Base-by-base conservation (phyloP, 2,329 filamentous ascomycete genomes). In the Talaromyces verruculosus region DNA sequence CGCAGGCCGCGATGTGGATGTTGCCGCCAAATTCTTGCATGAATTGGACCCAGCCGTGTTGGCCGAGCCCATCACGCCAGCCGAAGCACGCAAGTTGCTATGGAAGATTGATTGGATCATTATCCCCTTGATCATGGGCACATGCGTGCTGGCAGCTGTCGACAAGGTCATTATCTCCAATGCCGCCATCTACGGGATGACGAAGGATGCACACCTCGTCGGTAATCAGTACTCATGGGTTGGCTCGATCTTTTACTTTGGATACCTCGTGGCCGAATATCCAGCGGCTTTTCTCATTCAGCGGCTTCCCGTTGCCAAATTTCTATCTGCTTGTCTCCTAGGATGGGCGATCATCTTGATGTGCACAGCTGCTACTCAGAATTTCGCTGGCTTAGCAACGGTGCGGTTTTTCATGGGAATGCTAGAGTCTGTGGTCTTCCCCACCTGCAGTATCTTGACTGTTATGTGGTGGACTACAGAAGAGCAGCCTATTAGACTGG, bases 131-230 rank as follows among this genome's bases (percentile, higher is more conserved):
- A 71, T 74, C 35, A 67, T 69, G 64, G 68, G 69, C 8, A 72
- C 71, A 2, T 67, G 72, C 25, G 68, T 72, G 28, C 53, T 74
- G 25, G 71, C 69, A 37, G 72, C 72, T 17, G 69, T 76, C 22
- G 73, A 76, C 69, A 76, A 77, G 62, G 72, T 75, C 59, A 72
- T 73, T 11, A 72, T 77, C 13, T 65, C 63, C 55, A 65, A 65
- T 39, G 64, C 64, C 19, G 64, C 64, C 25, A 65, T 65, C 41
- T 63, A 61, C 30, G 64, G 64, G 3, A 65, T 65, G 60, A 62
- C 33, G 30, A 51, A 49, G 5, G 64, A 65, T 55, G 35, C 60
- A 10, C 58, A 65, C 22, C 58, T 65, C 8, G 49, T 57, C 13
- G 64, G 64, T 5, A 61, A 65, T 25, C n/a, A 65, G 41, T 65